These are phyloP conservation scores for Sclerotinia sclerotiorum DNA, from an alignment of 2,329 filamentous ascomycete species.

Conservation along the genomic window DNA sequence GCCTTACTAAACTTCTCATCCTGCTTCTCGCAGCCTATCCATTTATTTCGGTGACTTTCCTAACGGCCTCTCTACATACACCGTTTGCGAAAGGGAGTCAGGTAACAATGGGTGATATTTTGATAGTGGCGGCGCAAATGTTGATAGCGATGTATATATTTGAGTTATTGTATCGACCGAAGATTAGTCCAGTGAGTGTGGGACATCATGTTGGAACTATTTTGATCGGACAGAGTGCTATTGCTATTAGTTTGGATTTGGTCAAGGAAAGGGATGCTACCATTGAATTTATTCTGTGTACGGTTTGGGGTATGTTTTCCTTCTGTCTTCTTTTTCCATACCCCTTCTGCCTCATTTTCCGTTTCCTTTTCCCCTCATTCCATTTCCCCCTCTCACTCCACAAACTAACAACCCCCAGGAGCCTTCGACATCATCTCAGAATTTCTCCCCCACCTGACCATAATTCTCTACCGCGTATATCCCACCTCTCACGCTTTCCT, in stretches of 20 bases:
- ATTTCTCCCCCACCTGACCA: constrained; percentile 48
- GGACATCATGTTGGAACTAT: constrained; percentile 44
- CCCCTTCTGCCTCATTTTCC: background rate
- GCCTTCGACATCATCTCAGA: constrained; percentile 49
- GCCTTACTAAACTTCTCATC: constrained; percentile 45
- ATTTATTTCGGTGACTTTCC: constrained; percentile 44
- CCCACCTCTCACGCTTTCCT: constrained; percentile 44
- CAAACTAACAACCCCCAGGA: constrained; percentile 37
- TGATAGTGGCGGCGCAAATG: constrained; percentile 45
- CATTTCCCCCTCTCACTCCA: constrained; percentile 21
- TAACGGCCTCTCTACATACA: constrained; percentile 39
- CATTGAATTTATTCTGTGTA: constrained; percentile 38
- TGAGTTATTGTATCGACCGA: constrained; percentile 46
- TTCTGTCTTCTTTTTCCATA: background rate
- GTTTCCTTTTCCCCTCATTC: background rate
- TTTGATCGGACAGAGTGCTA: constrained; percentile 45
- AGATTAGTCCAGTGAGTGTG: constrained; percentile 45
- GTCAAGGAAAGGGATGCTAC: constrained; percentile 36
- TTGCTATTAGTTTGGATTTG: constrained; percentile 42
- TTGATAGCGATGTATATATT: constrained; percentile 50
- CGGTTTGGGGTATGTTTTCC: constrained; percentile 36
- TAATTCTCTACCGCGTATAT: constrained; percentile 47
- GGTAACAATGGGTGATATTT: constrained; percentile 45
- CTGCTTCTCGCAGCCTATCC: constrained; percentile 45
- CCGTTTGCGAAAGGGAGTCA: constrained; percentile 37